Percentiles rank a stretch among this genome's conserved stretches.
phyloP scores from a whole-genome alignment of 2,329 filamentous ascomycete species.

The Exophiala viscosa region DNA sequence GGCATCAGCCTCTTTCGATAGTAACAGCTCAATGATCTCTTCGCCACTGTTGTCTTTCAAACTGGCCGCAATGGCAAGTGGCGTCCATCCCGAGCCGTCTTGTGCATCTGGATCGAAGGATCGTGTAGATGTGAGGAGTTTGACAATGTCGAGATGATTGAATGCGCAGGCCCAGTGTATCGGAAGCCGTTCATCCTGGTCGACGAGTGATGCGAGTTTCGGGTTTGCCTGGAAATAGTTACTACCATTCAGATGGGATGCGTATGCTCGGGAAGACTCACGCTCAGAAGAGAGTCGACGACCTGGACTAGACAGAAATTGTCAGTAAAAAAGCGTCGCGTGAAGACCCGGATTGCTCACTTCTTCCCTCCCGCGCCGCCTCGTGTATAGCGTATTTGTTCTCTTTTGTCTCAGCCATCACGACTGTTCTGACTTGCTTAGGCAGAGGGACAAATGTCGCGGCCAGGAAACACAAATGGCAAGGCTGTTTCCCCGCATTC shows the following conservation, averaged over 20 bases:
- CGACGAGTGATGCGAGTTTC: conserved; percentile 67
- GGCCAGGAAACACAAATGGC: not conserved
- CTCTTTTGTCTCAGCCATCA: conserved; percentile 25
- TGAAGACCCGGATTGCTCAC: conserved; percentile 48
- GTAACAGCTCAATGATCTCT: conserved; percentile 42
- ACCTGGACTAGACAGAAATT: conserved; percentile 9
- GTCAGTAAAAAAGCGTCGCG: not conserved
- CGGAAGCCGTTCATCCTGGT: conserved; percentile 83
- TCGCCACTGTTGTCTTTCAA: conserved; percentile 46
- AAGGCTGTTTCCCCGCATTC: not conserved
- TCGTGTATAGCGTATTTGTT: conserved; percentile 79
- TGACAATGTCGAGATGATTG: conserved; percentile 71
- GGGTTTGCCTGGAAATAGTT: conserved; percentile 54
- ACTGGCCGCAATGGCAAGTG: conserved; percentile 49
- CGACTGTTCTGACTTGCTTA: not conserved
- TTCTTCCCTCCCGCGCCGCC: conserved; percentile 77
- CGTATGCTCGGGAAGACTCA: not conserved
- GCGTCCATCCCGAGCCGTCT: conserved; percentile 49
- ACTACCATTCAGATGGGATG: not conserved
- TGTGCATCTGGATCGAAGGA: conserved; percentile 28
- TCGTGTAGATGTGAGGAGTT: conserved; percentile 51
- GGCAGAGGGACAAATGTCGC: not conserved
- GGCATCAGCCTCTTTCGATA: conserved; percentile 47
- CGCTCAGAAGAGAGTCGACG: conserved; percentile 3
- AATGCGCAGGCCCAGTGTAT: conserved; percentile 92